A percentile compares a stretch with the other conserved stretches of the same genome.
These are phyloP conservation scores for Licmophora abbreviata DNA, from an alignment of 108 stramenopile genomes.

Conservation along the genomic window DNA sequence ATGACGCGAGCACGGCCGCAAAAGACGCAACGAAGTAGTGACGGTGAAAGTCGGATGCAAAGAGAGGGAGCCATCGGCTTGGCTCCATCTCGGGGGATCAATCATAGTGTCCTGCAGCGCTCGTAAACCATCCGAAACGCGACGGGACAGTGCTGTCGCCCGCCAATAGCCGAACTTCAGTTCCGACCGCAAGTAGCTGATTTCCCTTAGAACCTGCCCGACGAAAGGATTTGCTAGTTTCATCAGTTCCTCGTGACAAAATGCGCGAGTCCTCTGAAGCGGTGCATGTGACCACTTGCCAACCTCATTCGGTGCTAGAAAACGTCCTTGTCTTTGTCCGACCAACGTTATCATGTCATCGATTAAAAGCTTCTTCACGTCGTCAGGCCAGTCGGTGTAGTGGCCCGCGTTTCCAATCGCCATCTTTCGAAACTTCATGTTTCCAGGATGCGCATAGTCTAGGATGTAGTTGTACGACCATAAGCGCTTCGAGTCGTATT, in stretches of 20 bases:
- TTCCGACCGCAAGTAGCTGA: slow-evolving; percentile 19
- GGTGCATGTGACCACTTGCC: slow-evolving; percentile 26
- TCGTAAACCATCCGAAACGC: too few relatives aligned
- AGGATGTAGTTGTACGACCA: slow-evolving; percentile 24
- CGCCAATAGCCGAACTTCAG: slow-evolving; percentile 24
- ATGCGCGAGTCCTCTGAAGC: slow-evolving; percentile 4
- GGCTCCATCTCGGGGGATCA: neutral
- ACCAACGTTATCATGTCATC: slow-evolving; percentile 2
- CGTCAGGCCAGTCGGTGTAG: slow-evolving; percentile 9
- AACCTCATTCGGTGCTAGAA: slow-evolving; percentile 23
- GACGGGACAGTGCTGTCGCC: too few relatives aligned
- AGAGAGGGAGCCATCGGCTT: neutral
- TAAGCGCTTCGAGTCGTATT: slow-evolving; percentile 22
- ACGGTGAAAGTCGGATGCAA: neutral
- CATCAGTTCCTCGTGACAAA: slow-evolving; percentile 20
- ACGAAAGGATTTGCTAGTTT: slow-evolving; percentile 12
- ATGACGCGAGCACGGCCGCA: too few relatives aligned
- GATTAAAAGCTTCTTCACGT: slow-evolving; percentile 17
- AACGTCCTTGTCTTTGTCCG: slow-evolving; percentile 20
- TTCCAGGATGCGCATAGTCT: slow-evolving; percentile 44
- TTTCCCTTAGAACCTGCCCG: slow-evolving; percentile 8
- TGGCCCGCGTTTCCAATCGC: slow-evolving; percentile 6
- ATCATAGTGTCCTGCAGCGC: slow-evolving; percentile 23
- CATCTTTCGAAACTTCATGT: slow-evolving; percentile 14
- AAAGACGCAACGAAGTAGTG: too few relatives aligned